A percentile compares a stretch with the other conserved stretches of the same genome.
Conservation (phyloP, 495 filamentous ascomycete species). For the Penicillium salamii region DNA sequence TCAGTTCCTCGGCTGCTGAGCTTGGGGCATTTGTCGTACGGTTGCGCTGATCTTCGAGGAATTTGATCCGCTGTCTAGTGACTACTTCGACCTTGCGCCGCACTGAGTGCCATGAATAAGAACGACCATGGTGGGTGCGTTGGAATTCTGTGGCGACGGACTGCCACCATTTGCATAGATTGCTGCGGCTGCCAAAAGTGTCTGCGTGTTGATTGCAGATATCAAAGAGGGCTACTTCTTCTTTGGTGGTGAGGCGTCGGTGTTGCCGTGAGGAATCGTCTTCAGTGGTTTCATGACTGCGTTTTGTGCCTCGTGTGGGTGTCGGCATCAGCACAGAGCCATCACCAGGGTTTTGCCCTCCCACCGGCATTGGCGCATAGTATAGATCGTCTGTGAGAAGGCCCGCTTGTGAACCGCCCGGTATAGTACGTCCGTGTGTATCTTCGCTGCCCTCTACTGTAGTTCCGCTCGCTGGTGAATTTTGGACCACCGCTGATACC, state of each 20-base stretch:
- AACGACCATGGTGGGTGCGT: conserved; percentile 33
- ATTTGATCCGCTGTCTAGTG: conserved; percentile 44
- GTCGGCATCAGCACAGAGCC: neutral
- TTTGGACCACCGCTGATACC: conserved; percentile 2
- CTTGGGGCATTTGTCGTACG: conserved; percentile 3
- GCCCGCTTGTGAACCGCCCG: neutral
- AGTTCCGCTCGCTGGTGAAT: neutral
- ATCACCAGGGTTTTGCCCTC: neutral
- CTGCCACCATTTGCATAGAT: conserved; percentile 49
- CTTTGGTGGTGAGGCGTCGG: conserved; percentile 41
- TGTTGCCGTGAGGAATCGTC: conserved; percentile 32
- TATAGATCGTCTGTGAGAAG: conserved; percentile 1
- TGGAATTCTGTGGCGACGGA: conserved; percentile 41
- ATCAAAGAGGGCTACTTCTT: conserved; percentile 43
- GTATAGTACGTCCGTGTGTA: neutral
- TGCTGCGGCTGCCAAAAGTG: conserved; percentile 44
- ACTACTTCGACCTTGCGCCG: conserved; percentile 46
- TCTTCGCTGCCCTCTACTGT: conserved; percentile 6
- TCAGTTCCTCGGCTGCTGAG: conserved; percentile 22
- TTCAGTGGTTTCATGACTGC: conserved; percentile 7
- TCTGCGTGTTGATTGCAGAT: conserved; percentile 41
- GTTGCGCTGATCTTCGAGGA: conserved; percentile 33
- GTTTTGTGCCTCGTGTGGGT: conserved; percentile 15
- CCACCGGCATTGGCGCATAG: conserved; percentile 10
- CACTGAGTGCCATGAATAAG: conserved; percentile 48